Evolutionary conservation across 1,284 basidiomycete species (phyloP).

Genomic region (Pascua guehoae): DNA sequence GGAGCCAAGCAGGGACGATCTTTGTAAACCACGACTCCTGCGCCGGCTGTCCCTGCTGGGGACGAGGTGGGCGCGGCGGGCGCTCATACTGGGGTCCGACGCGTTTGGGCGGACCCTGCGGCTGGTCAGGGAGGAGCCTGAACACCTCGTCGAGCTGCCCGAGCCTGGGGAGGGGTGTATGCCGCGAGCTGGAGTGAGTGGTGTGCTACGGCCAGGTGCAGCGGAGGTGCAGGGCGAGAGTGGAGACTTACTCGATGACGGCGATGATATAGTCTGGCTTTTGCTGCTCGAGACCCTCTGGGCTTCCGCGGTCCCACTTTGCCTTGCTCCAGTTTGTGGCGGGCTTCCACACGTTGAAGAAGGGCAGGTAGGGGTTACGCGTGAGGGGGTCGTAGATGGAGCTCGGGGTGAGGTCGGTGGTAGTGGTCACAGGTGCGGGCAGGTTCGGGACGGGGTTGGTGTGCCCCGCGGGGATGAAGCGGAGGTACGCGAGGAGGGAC

Average conservation of each 20-base stretch:
- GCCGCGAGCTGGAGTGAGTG: conserved; percentile 32
- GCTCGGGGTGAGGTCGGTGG: conserved; percentile 11
- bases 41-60: too few species aligned
- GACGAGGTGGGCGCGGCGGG: neutral
- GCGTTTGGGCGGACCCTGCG: conserved; percentile 31
- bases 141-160: conserved; percentile 42
- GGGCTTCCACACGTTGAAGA: conserved; percentile 92
- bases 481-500: conserved; percentile 66
- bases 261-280: conserved; percentile 83
- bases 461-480: conserved; percentile 68
- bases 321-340: conserved; percentile 60
- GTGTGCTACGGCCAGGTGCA: neutral
- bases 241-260: conserved; percentile 67
- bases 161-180: conserved; percentile 39
- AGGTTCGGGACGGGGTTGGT: conserved; percentile 39
- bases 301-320: conserved; percentile 45
- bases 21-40: too few species aligned
- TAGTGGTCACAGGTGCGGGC: conserved; percentile 20
- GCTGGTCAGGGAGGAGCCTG: conserved; percentile 37
- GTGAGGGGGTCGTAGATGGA: conserved; percentile 27
- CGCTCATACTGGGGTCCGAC: conserved; percentile 41
- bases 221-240: too few species aligned
- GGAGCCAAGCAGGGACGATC: too few species aligned
- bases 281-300: conserved; percentile 54
- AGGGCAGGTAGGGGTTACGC: conserved; percentile 69